Evolutionary conservation across 2,329 filamentous ascomycete species (phyloP).

Genomic region (Fusarium sp.): DNA sequence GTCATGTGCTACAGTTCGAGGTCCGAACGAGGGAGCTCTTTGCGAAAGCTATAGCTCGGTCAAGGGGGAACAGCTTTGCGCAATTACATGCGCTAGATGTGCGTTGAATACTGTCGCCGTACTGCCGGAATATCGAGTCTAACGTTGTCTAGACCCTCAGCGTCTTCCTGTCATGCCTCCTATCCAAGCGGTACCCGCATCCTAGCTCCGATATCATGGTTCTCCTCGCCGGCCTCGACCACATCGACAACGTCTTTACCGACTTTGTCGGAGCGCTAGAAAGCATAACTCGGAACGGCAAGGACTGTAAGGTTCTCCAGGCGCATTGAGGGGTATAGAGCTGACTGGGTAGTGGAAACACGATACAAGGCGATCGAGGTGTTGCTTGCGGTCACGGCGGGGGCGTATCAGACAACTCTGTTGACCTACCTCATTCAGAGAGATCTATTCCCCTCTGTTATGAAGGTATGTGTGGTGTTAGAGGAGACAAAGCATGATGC

Average conservation of each 20-base stretch:
- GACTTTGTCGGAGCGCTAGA: constrained; percentile 90
- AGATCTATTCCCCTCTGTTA: constrained; percentile 92
- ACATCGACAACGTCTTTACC: constrained; percentile 87
- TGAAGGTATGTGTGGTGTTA: constrained; percentile 74
- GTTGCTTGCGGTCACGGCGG: constrained; percentile 85
- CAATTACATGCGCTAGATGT: constrained; percentile 90
- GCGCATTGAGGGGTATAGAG: not conserved
- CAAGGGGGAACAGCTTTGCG: constrained; percentile 70
- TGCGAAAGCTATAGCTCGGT: constrained; percentile 77
- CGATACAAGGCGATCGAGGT: constrained; percentile 85
- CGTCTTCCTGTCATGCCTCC: constrained; percentile 83
- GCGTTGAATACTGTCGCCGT: constrained; percentile 48
- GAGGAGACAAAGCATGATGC: not conserved
- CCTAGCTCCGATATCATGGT: constrained; percentile 95
- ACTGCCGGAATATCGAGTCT: constrained; percentile 32
- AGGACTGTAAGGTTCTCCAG: constrained; percentile 66
- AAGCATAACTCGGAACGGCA: constrained; percentile 81
- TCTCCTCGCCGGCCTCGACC: constrained; percentile 87
- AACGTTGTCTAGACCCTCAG: constrained; percentile 77
- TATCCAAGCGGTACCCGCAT: constrained; percentile 93
- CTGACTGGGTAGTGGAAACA: constrained; percentile 70
- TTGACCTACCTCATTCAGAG: constrained; percentile 95
- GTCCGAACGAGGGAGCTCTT: constrained; percentile 85
- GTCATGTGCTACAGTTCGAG: constrained; percentile 82
- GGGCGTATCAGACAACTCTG: constrained; percentile 95